phyloP scores from a whole-genome alignment of 495 filamentous ascomycete genomes.

The Hypoxylon fuscum region DNA sequence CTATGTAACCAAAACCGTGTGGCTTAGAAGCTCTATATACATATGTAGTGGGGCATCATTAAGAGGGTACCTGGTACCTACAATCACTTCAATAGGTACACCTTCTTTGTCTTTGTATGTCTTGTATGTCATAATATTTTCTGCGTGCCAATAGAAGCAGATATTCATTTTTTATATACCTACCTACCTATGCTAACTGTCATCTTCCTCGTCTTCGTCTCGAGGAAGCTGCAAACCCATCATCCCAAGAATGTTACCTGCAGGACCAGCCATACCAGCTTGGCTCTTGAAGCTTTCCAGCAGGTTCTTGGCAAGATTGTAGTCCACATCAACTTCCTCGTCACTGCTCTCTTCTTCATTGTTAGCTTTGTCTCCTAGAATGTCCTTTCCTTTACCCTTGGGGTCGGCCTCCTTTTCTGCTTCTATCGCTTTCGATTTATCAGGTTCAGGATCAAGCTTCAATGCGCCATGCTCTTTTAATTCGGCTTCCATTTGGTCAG shows the following conservation, averaged over 20 bases:
- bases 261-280: conserved; percentile 82
- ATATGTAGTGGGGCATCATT: not conserved
- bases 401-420: conserved; percentile 5
- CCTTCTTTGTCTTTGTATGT: not conserved
- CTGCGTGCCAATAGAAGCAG: too few relatives aligned
- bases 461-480: conserved; percentile 80
- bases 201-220: conserved; percentile 68
- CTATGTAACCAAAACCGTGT: conserved; percentile 3
- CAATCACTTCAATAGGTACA: too few relatives aligned
- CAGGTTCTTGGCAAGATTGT: conserved; percentile 88
- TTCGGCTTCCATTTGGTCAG: conserved; percentile 82
- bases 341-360: conserved; percentile 53
- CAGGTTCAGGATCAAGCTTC: conserved; percentile 60
- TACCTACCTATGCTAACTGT: conserved; percentile 12
- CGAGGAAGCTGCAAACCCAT: conserved; percentile 83
- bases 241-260: conserved; percentile 83
- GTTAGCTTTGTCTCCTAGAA: conserved; percentile 15
- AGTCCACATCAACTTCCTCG: conserved; percentile 77
- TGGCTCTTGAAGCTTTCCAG: conserved; percentile 93
- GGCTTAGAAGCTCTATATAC: conserved; percentile 5
- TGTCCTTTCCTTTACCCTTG: conserved; percentile 34
- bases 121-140: too few relatives aligned
- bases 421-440: conserved; percentile 36
- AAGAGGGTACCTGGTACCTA: not conserved
- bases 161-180: too few relatives aligned